These are phyloP conservation scores for Cryptococcus sp. DNA, from an alignment of 1,284 basidiomycete genomes.

Conservation along the genomic window DNA sequence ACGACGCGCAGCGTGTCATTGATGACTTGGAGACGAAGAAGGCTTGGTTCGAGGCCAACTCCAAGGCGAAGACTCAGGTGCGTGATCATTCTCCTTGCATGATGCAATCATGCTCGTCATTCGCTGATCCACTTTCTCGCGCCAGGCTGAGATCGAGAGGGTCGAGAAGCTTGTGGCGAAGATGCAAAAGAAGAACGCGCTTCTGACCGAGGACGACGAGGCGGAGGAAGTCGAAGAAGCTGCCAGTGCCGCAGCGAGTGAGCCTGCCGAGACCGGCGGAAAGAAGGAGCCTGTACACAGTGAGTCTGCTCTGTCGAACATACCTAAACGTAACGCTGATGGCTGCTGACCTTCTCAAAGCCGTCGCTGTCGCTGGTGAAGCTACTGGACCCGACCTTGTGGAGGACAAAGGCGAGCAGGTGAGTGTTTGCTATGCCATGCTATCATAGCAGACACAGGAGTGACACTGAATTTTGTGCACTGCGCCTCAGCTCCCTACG, in stretches of 20 bases:
- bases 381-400: slow-evolving; percentile 30
- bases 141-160: slow-evolving; percentile 72
- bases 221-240: slow-evolving; percentile 25
- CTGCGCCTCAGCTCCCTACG: slow-evolving; percentile 55
- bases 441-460: background rate
- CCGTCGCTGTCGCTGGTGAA: slow-evolving; percentile 33
- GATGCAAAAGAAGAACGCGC: slow-evolving; percentile 55
- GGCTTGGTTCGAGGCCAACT: slow-evolving; percentile 81
- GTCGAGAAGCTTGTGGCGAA: slow-evolving; percentile 62
- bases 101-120: slow-evolving; percentile 48
- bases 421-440: slow-evolving; percentile 3
- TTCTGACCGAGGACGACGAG: slow-evolving; percentile 22
- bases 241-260: background rate
- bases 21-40: slow-evolving; percentile 93
- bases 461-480: background rate
- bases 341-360: slow-evolving; percentile 10
- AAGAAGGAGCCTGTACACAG: slow-evolving; percentile 45
- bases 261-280: slow-evolving; percentile 25
- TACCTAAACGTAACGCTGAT: background rate
- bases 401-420: slow-evolving; percentile 29
- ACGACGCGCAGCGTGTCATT: slow-evolving; percentile 80
- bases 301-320: slow-evolving; percentile 19
- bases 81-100: slow-evolving; percentile 4
- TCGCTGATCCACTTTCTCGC: slow-evolving; percentile 59
- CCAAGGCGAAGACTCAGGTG: slow-evolving; percentile 57